These are phyloP conservation scores for Albifimbria verrucaria DNA, from an alignment of 2,329 filamentous ascomycete species.

Conservation along the genomic window DNA sequence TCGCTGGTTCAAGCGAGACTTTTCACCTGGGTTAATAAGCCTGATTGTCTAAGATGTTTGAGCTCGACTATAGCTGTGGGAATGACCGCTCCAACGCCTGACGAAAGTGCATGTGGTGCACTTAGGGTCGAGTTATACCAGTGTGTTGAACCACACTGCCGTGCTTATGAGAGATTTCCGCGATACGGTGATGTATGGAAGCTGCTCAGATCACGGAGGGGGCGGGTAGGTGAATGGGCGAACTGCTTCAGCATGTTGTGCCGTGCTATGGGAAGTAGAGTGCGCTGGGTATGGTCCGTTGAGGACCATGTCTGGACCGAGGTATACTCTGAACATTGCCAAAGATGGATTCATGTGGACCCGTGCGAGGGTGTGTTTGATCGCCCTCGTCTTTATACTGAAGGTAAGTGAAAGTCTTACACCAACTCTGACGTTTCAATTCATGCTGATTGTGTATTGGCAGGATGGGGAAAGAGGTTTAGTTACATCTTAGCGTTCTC, in stretches of 20 bases:
- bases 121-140: slow-evolving; percentile 85
- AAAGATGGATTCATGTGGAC: slow-evolving; percentile 96
- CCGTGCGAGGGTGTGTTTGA: slow-evolving; percentile 95
- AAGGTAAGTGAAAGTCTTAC: slow-evolving; percentile 48
- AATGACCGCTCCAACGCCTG: slow-evolving; percentile 78
- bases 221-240: slow-evolving; percentile 91
- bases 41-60: slow-evolving; percentile 75
- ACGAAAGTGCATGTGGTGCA: slow-evolving; percentile 86
- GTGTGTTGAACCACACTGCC: slow-evolving; percentile 74
- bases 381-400: slow-evolving; percentile 84
- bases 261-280: slow-evolving; percentile 82
- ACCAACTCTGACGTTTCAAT: neutral
- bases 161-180: slow-evolving; percentile 82
- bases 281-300: slow-evolving; percentile 97
- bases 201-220: slow-evolving; percentile 78
- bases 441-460: neutral
- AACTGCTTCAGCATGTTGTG: slow-evolving; percentile 99
- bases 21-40: slow-evolving; percentile 98
- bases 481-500: slow-evolving; percentile 97
- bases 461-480: slow-evolving; percentile 86
- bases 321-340: slow-evolving; percentile 90
- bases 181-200: slow-evolving; percentile 95
- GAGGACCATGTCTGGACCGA: slow-evolving; percentile 99
- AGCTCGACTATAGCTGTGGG: slow-evolving; percentile 81
- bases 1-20: slow-evolving; percentile 90